Conservation (phyloP, 345 rosid species). For the Rhizophora apiculata region DNA sequence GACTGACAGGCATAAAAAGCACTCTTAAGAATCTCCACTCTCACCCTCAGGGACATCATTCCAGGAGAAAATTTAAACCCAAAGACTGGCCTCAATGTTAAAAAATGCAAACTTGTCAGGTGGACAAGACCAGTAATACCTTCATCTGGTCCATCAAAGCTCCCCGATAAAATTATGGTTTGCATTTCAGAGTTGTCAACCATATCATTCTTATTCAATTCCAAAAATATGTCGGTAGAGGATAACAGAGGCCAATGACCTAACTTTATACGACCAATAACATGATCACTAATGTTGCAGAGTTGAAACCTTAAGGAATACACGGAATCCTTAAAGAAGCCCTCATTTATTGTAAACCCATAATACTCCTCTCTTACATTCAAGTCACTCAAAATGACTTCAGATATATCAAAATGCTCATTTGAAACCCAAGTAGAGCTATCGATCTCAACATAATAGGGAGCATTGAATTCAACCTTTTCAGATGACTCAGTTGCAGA, state of each 20-base stretch:
- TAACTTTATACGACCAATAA: slow-evolving; percentile 61
- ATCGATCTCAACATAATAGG: slow-evolving; percentile 56
- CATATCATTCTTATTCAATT: slow-evolving; percentile 42
- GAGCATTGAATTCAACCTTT: slow-evolving; percentile 32
- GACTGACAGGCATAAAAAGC: slow-evolving; percentile 77
- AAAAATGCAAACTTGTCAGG: slow-evolving; percentile 58
- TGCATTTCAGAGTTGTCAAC: slow-evolving; percentile 32
- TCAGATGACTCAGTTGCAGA: slow-evolving; percentile 13
- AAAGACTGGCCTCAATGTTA: slow-evolving; percentile 61
- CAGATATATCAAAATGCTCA: slow-evolving; percentile 76
- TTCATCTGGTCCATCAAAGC: slow-evolving; percentile 84
- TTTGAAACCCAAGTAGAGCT: slow-evolving; percentile 38
- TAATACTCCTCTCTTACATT: slow-evolving; percentile 39
- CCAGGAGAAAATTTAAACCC: slow-evolving; percentile 33
- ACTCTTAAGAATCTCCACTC: slow-evolving; percentile 69
- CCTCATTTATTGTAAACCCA: slow-evolving; percentile 35
- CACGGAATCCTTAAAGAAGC: slow-evolving; percentile 34
- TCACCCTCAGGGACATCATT: slow-evolving; percentile 51
- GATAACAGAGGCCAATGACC: slow-evolving; percentile 88
- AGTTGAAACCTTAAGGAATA: slow-evolving; percentile 65
- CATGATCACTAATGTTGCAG: slow-evolving; percentile 41
- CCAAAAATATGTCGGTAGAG: slow-evolving; percentile 53
- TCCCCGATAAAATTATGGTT: slow-evolving; percentile 55
- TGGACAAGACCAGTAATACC: slow-evolving; percentile 80
- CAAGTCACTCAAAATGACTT: slow-evolving; percentile 58